These are phyloP conservation scores for Adenanthera pavonina DNA, from an alignment of 306 rosid species.

Conservation along the genomic window DNA sequence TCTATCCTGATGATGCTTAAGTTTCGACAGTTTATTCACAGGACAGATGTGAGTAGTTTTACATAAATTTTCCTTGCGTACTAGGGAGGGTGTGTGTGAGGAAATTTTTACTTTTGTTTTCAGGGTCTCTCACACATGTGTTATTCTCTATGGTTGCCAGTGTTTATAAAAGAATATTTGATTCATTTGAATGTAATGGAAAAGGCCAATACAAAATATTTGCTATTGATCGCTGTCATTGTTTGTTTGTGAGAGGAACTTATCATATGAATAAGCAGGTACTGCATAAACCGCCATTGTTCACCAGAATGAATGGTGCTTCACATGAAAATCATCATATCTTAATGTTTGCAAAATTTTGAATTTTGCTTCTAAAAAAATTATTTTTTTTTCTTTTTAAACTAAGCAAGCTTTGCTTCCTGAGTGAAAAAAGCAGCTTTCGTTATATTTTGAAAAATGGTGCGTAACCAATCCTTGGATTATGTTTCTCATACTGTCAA, in stretches of 20 bases:
- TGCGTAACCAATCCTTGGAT: too few relatives aligned
- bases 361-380: too few relatives aligned
- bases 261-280: too few relatives aligned
- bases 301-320: too few relatives aligned
- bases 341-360: too few relatives aligned
- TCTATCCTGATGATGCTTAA: neutral
- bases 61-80: neutral
- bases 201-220: neutral
- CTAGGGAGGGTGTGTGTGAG: neutral
- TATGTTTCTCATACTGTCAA: too few relatives aligned
- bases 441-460: too few relatives aligned
- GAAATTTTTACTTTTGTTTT: neutral
- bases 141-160: neutral
- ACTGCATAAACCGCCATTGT: neutral
- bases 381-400: too few relatives aligned
- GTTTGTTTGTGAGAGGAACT: neutral
- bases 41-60: neutral
- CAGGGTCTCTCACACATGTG: neutral
- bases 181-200: neutral
- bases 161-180: neutral
- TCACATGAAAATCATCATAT: too few relatives aligned
- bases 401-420: too few relatives aligned
- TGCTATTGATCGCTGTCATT: neutral
- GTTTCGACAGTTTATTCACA: slow-evolving; percentile 11
- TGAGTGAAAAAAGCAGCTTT: too few relatives aligned